These are phyloP conservation scores for Botryotinia calthae DNA, from an alignment of 2,329 filamentous ascomycete genomes.

Conservation along the genomic window DNA sequence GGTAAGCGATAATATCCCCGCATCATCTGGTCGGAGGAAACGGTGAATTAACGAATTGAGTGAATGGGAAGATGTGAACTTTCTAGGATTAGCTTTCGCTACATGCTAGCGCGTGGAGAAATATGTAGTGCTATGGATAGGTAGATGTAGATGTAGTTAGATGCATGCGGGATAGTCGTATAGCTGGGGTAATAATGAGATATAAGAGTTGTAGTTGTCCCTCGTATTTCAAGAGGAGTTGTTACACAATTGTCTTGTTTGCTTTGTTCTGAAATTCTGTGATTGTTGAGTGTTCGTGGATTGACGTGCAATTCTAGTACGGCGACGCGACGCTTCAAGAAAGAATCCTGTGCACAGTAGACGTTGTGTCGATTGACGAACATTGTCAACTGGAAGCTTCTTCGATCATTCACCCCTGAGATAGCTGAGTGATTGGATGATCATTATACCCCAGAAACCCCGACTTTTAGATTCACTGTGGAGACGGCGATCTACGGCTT, in stretches of 20 bases:
- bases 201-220: neutral
- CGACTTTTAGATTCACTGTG: constrained; percentile 10
- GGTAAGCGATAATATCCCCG: neutral
- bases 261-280: neutral
- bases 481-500: neutral
- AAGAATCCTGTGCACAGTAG: neutral
- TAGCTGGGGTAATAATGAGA: neutral
- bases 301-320: neutral
- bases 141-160: neutral
- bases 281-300: neutral
- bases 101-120: neutral
- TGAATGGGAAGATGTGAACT: neutral
- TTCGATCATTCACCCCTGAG: neutral
- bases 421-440: neutral
- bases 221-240: neutral
- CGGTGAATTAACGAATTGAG: neutral
- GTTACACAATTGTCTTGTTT: neutral
- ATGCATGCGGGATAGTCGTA: neutral
- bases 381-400: neutral
- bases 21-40: neutral
- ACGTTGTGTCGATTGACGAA: neutral
- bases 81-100: neutral
- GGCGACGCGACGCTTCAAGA: neutral
- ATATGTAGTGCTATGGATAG: neutral
- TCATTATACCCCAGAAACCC: neutral